Evolutionary conservation across 768 basidiomycete species (phyloP).

Genomic region (Phaeotremella fagi): DNA sequence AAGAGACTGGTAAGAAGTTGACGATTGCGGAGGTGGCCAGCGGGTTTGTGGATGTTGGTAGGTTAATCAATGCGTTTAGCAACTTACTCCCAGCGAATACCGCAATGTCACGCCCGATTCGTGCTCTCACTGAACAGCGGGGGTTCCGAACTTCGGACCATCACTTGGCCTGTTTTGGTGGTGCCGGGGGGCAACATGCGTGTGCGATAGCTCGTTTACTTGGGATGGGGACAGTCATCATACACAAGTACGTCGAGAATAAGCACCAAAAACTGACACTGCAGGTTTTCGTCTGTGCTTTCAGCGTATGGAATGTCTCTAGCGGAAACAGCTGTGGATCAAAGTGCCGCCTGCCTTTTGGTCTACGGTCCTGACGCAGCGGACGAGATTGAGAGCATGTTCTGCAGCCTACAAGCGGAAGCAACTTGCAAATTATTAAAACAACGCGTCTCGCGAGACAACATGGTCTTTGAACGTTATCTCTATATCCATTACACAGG

Average conservation of each 20-base stretch:
- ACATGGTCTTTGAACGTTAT: neutral
- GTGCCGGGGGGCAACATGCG: conserved; percentile 6
- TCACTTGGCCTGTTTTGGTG: conserved; percentile 2
- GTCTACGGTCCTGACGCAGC: neutral
- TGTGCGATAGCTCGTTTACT: conserved; percentile 2
- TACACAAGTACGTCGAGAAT: conserved; percentile 7
- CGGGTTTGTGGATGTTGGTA: conserved; percentile 79
- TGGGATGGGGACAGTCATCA: conserved; percentile 15
- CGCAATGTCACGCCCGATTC: conserved; percentile 89
- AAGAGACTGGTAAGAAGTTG: conserved; percentile 52
- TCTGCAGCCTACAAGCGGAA: neutral
- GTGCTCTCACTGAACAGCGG: conserved; percentile 53
- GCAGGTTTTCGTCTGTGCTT: conserved; percentile 65
- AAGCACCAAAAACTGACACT: neutral
- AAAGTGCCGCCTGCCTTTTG: neutral
- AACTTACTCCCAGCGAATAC: conserved; percentile 61
- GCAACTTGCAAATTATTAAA: neutral
- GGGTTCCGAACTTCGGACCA: neutral
- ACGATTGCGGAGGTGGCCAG: conserved; percentile 54
- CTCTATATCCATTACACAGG: neutral
- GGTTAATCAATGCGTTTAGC: neutral
- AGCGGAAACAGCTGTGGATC: conserved; percentile 45
- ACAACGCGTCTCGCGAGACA: neutral
- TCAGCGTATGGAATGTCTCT: conserved; percentile 82
- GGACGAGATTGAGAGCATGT: neutral